Evolutionary conservation across 805 yeast species (phyloP).

Genomic region (Ogataea pilisensis): DNA sequence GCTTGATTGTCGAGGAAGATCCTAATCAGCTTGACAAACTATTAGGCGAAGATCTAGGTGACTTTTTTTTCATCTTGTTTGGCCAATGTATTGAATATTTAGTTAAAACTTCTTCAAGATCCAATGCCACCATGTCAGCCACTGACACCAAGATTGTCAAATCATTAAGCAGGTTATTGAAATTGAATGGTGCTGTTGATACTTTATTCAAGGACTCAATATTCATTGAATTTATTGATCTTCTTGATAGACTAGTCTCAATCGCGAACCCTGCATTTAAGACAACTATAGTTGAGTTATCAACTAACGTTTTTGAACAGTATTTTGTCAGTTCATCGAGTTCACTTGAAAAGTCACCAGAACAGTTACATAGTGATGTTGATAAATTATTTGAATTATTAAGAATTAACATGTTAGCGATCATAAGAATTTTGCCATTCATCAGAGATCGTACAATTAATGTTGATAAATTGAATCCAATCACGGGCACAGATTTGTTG

Average conservation of each 20-base stretch:
- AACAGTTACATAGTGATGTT: constrained; percentile 49
- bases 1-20: constrained; percentile 55
- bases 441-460: constrained; percentile 43
- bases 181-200: constrained; percentile 51
- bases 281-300: constrained; percentile 45
- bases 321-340: constrained; percentile 38
- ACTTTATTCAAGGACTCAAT: constrained; percentile 62
- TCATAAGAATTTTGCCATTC: constrained; percentile 58
- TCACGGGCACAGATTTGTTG: constrained; percentile 32
- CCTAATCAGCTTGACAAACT: constrained; percentile 40
- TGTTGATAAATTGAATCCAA: constrained; percentile 17
- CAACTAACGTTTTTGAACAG: constrained; percentile 35
- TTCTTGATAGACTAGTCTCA: constrained; percentile 67
- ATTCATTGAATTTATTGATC: constrained; percentile 70
- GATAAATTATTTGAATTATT: constrained; percentile 81
- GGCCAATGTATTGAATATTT: constrained; percentile 81
- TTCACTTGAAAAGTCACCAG: constrained; percentile 25
- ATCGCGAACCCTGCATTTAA: constrained; percentile 50
- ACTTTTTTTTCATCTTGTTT: constrained; percentile 73
- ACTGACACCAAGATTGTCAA: constrained; percentile 35
- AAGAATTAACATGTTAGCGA: constrained; percentile 61
- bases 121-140: constrained; percentile 11
- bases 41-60: constrained; percentile 53
- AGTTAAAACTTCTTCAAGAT: constrained; percentile 36
- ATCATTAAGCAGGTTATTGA: constrained; percentile 54